Conservation (phyloP, 345 rosid species). For the Euclidium syriacum region DNA sequence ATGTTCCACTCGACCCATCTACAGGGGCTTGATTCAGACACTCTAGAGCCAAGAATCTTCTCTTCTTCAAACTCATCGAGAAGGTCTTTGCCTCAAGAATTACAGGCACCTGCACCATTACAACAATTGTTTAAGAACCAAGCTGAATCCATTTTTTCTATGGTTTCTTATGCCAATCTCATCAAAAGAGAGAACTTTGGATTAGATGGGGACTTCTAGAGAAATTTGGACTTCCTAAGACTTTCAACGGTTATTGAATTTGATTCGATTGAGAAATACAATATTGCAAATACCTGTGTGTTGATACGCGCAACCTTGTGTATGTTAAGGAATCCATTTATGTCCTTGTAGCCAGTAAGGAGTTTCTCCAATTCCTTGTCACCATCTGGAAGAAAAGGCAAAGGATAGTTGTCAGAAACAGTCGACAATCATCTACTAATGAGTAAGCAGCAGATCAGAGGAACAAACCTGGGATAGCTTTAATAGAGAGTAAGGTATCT, state of each 20-base stretch:
- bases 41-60: constrained; percentile 72
- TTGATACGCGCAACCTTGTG: constrained; percentile 80
- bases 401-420: background rate
- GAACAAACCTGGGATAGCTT: constrained; percentile 67
- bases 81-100: constrained; percentile 81
- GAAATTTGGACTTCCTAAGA: background rate
- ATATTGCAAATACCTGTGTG: constrained; percentile 59
- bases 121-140: background rate
- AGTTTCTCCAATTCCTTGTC: constrained; percentile 79
- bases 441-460: constrained; percentile 6
- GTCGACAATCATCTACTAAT: background rate
- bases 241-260: background rate
- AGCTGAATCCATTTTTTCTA: background rate
- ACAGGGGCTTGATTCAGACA: constrained; percentile 93
- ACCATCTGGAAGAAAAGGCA: constrained; percentile 44
- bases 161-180: background rate
- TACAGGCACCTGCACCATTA: constrained; percentile 58
- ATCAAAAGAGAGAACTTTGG: background rate
- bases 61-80: constrained; percentile 77
- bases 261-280: background rate
- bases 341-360: constrained; percentile 87
- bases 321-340: constrained; percentile 78
- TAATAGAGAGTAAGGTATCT: constrained; percentile 78
- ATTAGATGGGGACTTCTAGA: background rate
- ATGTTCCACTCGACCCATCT: constrained; percentile 82